Base-by-base conservation (phyloP, 1,139 yeast genomes). In the Nakaseomyces delphensis region DNA sequence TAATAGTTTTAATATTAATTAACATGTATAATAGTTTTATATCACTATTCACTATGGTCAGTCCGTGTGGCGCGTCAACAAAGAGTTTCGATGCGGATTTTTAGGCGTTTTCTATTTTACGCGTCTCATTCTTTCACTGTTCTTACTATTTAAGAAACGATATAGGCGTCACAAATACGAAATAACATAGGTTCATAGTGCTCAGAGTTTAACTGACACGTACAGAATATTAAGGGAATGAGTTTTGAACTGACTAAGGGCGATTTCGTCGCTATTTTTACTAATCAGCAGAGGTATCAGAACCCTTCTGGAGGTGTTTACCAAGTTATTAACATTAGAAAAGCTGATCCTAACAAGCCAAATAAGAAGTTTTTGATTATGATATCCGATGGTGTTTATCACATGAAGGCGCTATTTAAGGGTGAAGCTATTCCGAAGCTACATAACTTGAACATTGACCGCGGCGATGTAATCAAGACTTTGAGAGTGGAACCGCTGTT, bases 381-480 rank as follows among this genome's bases (percentile, higher is more conserved):
- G 65, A 61, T 82, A 43, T 76, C 76, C 42, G 93, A 82, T 62
- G 89, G 91, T 20, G 65, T 63, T 16, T 77, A 71, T 58, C 68
- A 72, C 33, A 69, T 78, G 45, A 84, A 82, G 54, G 84, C 83
- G 1, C 71, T 82, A 41, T 69, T 81, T 51, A 80, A 80, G 54
- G 79, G 80, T 41, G 70, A 69, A 35, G 73, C 77, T 49, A 73
- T 74, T 43, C 66, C 70, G 4, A 69, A 73, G 50, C 71, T 77
- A 44, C 74, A 71, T 46, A 59, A 67, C 37, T 64, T 71, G 49
- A 73, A 75, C 11, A 46, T 78, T 54, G 64, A 70, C 64, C 64
- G 63, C 44, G 65, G 67, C 16, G 69, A 66, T 43, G 54, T 64
- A 19, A 56, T 61, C 38, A 53, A 53, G 29, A 57, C 59, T 13